These are phyloP conservation scores for Candida stauntonica DNA, from an alignment of 805 yeast species.

Conservation along the genomic window DNA sequence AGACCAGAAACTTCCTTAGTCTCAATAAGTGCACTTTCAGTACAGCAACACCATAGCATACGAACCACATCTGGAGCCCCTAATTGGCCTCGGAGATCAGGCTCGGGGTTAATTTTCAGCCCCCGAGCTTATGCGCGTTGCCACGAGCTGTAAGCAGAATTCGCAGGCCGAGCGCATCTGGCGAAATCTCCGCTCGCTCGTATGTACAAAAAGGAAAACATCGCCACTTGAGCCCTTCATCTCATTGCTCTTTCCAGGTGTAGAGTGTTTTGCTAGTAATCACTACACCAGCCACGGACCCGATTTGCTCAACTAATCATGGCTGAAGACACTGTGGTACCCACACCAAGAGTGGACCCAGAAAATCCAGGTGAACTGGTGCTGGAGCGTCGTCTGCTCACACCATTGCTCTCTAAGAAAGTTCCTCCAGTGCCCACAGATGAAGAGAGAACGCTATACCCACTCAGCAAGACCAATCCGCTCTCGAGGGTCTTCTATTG, in stretches of 20 bases:
- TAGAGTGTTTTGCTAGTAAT: not conserved
- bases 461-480: constrained; percentile 35
- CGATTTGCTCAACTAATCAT: too few relatives aligned
- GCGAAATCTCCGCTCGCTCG: not conserved
- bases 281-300: too few relatives aligned
- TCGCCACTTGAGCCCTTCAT: not conserved
- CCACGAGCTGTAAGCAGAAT: not conserved
- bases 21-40: too few relatives aligned
- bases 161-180: too few relatives aligned
- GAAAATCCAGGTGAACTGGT: constrained; percentile 4
- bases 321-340: not conserved
- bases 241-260: too few relatives aligned
- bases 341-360: constrained; percentile 3
- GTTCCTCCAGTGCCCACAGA: constrained; percentile 52
- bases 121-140: not conserved
- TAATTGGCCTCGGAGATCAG: not conserved
- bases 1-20: too few relatives aligned
- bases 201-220: not conserved
- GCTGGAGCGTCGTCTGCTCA: constrained; percentile 33
- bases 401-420: constrained; percentile 31
- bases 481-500: constrained; percentile 48
- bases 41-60: too few relatives aligned
- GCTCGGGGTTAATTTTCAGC: not conserved
- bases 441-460: constrained; percentile 46
- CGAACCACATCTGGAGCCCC: not conserved